Evolutionary conservation across 768 basidiomycete species (phyloP), one percentile per base, ranked within the genome.

Genomic region (Panellus pusillus): DNA sequence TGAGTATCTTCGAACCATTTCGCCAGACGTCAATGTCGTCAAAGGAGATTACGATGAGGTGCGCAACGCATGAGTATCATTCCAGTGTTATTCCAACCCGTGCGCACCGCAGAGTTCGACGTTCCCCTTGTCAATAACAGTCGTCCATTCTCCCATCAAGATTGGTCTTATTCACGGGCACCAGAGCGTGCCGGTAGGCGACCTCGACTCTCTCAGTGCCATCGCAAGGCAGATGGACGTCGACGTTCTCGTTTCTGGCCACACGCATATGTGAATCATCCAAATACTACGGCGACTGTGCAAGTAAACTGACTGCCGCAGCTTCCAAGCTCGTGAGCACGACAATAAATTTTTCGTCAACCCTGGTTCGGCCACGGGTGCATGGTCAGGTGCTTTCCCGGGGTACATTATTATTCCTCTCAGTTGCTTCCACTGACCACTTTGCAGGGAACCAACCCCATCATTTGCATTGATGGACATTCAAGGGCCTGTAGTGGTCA

Each of bases 401-500:
- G 84, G 81, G 89, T 88, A 63, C 48, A 79, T 70, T 17, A 28
- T 39, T 36, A 19, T 27, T 45, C 31, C 8, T 49, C 9, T 8
- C 15, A 11, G 35, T 19, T 18, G 29, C 19, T 40, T 47, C 40
- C 50, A 19, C 54, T 24, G 38, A 41, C 44, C 63, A 2, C 51
- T 60, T 41, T 63, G 7, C 63, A 94, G 93, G 4, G 92, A 93
- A 27, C 86, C 89, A 2, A 93, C 82, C 2, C 96, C 97, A 0
- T 94, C 93, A 2, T 99, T 99, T 65, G 97, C 97, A 1, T 74
- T 98, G 41, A 93, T 99, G 89, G 97, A 98, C 67, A 87, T 99
- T 32, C 97, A 99, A 72, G 97, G 97, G 5, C 84, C 92, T 2
- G 93, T 96, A 9, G 91, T 99, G 31, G 94, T 97, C 24, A 98